phyloP scores from a whole-genome alignment of 2,329 filamentous ascomycete species.

The Leptographium wingfieldii region DNA sequence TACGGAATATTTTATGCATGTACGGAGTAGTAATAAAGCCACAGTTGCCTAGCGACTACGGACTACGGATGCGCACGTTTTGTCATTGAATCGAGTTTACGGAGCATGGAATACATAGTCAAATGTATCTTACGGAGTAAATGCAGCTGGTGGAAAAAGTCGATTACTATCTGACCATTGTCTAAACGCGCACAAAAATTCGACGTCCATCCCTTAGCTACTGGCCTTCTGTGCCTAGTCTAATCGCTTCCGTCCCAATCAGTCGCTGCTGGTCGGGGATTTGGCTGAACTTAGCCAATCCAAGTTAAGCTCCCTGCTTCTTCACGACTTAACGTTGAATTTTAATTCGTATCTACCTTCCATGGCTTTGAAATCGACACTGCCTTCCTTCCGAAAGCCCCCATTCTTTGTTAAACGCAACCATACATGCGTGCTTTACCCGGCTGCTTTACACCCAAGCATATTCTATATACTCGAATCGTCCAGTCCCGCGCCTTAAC shows the following conservation, averaged over 20 bases:
- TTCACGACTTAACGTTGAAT: not conserved
- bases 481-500: not conserved
- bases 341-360: not conserved
- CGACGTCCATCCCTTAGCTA: not conserved
- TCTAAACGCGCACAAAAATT: no score
- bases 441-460: not conserved
- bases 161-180: no score
- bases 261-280: not conserved
- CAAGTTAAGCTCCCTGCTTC: not conserved
- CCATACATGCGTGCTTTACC: not conserved
- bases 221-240: no score
- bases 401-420: not conserved
- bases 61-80: no score
- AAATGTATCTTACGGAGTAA: no score
- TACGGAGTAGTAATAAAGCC: no score
- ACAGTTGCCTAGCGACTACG: no score
- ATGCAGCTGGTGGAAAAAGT: no score
- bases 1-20: no score
- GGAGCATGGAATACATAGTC: no score
- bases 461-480: not conserved
- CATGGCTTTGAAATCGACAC: not conserved
- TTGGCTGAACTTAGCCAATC: no score
- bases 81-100: no score
- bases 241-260: not conserved
- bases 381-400: not conserved